A percentile compares a stretch with the other conserved stretches of the same genome.
These are phyloP conservation scores for Saccharomycopsis malanga DNA, from an alignment of 805 yeast genomes.

Conservation along the genomic window DNA sequence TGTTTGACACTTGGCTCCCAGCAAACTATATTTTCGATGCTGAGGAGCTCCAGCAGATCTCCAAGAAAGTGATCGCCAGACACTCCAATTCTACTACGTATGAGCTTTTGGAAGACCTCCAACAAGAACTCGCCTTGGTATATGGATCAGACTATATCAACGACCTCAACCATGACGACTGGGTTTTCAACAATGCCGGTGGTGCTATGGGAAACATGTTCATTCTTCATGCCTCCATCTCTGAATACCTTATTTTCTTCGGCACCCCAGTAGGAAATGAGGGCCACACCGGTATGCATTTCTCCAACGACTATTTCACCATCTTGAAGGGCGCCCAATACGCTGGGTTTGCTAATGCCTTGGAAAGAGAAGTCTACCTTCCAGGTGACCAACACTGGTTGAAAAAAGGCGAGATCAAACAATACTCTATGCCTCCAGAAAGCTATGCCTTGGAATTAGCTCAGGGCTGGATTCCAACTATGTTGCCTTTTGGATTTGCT, in stretches of 20 bases:
- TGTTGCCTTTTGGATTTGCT: conserved; percentile 93
- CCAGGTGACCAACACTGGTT: conserved; percentile 89
- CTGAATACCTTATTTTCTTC: conserved; percentile 88
- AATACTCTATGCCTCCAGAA: conserved; percentile 78
- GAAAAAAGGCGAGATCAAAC: conserved; percentile 66
- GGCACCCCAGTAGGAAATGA: conserved; percentile 94
- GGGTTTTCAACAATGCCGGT: conserved; percentile 98
- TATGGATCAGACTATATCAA: conserved; percentile 74
- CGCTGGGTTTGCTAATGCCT: conserved; percentile 62
- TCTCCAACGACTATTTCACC: conserved; percentile 96
- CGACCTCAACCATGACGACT: conserved; percentile 66
- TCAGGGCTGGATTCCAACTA: conserved; percentile 97
- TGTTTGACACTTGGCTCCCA: conserved; percentile 64
- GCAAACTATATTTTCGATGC: conserved; percentile 64
- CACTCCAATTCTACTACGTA: conserved; percentile 56
- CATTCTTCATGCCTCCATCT: conserved; percentile 86
- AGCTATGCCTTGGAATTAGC: conserved; percentile 91
- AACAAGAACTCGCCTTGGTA: conserved; percentile 46
- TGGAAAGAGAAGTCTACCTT: conserved; percentile 58
- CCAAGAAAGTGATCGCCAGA: conserved; percentile 44
- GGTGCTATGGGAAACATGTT: conserved; percentile 98
- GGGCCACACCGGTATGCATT: conserved; percentile 94
- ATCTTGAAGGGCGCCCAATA: conserved; percentile 73
- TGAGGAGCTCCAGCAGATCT: conserved; percentile 48
- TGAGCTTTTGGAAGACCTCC: conserved; percentile 54